Conservation (phyloP, 192 early-diverging fungal species). For the Rhizophagus clarus region DNA sequence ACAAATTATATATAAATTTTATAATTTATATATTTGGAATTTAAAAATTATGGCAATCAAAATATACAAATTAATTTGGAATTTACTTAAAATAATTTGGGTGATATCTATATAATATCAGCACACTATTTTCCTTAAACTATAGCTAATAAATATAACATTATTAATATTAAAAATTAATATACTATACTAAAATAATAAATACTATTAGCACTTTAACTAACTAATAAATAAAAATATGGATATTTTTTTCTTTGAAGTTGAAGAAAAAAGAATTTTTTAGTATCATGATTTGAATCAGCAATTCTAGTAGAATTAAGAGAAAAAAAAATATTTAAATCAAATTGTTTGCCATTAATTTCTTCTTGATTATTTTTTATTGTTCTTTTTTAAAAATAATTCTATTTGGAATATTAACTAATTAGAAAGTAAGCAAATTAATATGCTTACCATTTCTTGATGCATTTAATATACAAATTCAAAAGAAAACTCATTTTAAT, state of each 20-base stretch:
- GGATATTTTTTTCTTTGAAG: background rate
- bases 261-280: background rate
- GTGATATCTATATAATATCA: no score
- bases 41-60: no score
- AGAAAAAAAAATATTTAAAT: background rate
- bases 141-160: background rate
- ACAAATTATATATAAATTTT: no score
- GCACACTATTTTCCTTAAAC: background rate
- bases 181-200: background rate
- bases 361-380: background rate
- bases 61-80: no score
- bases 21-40: no score
- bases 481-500: no score
- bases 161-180: background rate
- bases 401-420: background rate
- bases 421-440: background rate
- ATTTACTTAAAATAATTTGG: no score
- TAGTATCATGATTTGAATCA: background rate
- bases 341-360: background rate
- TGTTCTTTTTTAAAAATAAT: constrained; percentile 1
- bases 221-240: background rate
- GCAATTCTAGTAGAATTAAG: background rate
- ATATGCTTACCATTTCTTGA: background rate
- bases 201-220: background rate
- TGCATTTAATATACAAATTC: background rate